Base-by-base conservation (phyloP, 1,284 basidiomycete species). In the Melampsora abietis-canadensis region DNA sequence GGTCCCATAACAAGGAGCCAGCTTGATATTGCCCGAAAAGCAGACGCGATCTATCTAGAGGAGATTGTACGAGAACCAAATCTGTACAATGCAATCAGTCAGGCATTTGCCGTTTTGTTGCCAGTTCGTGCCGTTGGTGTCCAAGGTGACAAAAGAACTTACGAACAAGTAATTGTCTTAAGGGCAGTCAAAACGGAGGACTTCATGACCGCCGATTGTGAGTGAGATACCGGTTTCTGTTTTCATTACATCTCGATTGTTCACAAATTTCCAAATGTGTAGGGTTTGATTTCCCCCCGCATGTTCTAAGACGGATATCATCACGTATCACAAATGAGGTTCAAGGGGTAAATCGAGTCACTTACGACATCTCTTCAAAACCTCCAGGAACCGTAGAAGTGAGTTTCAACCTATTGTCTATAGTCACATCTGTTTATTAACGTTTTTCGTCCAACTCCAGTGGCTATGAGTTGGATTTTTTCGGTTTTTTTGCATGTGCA, bases 281-380 rank as follows among this genome's bases (percentile, higher is more conserved):
- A 91, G 90, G 75, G 90, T 94, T 91, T 84, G 89, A 92, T 34
- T 99, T 98, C 87, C 94, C 95, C n/a, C 84, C 92, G 24, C 89
- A 91, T 61, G 89, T 98, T 21, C 84, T 99, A 76, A 88, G 90
- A 79, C 89, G 90, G 80, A 94, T 98, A 79, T 97, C 94, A 24
- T 95, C 92, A 70, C 87, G 96, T 72, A 98, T 99, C 80, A 99
- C 96, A 60, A 99, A 98, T 83, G 96, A 99, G 84, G 94, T 96
- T 6, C 84, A 85, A 77, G 95, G 95, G 30, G 89, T 98, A 81
- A 83, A 83, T 77, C 77, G 83, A 51, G 82, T 84, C 61, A 92
- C 91, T 6, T 96, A 96, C 82, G 96, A 99, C 82, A 92, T 98
- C 76, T 96, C 95, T 17, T 94, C 91, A 76, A 98, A 99, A 85